Base-by-base conservation (phyloP, 2,329 filamentous ascomycete genomes). In the Alternaria sp. region DNA sequence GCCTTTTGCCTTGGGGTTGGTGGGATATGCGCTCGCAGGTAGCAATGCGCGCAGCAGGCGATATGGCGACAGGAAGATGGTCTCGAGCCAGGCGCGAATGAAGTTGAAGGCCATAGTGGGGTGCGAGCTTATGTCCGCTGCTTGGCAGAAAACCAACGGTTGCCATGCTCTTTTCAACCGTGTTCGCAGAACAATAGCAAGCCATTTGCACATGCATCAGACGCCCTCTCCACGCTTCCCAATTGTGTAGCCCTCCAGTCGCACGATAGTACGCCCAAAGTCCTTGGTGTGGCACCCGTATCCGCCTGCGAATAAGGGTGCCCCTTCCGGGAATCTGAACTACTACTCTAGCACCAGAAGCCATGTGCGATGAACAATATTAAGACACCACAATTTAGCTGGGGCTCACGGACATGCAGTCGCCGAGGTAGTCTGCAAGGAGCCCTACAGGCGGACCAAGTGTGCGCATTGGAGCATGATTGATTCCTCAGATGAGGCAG, bases 131-230 rank as follows among this genome's bases (percentile, higher is more conserved):
- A 53, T 33, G 41, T 46, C 50, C 54, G 47, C 53, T 44, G 65
- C 67, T 70, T 70, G 67, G 67, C 67, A 55, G 61, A 37, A 60
- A 33, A 53, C 49, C 49, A 53, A 41, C 28, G 20, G 9, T 15
- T 21, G n/a, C 59, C 51, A 28, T 55, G 53, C 26, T 55, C 59
- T 64, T 61, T 70, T 70, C 46, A 64, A 44, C 28, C 33, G 30
- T 5, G n/a, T 54, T 54, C n/a, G 44, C 44, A 56, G 65, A 70
- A 70, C 67, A 70, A 68, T 70, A 66, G 59, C 60, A 70, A 60
- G 41, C 49, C 43, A 21, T 60, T 54, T 54, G 43, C 46, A 37
- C 60, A 21, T 21, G 46, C 26, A 41, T 26, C 18, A 21, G 8
- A 41, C 25, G 41, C 49, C 20, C 28, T 23, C 2, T 33, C 18